phyloP scores from a whole-genome alignment of 108 stramenopile genomes.

The Aurantiochytrium sp. region DNA sequence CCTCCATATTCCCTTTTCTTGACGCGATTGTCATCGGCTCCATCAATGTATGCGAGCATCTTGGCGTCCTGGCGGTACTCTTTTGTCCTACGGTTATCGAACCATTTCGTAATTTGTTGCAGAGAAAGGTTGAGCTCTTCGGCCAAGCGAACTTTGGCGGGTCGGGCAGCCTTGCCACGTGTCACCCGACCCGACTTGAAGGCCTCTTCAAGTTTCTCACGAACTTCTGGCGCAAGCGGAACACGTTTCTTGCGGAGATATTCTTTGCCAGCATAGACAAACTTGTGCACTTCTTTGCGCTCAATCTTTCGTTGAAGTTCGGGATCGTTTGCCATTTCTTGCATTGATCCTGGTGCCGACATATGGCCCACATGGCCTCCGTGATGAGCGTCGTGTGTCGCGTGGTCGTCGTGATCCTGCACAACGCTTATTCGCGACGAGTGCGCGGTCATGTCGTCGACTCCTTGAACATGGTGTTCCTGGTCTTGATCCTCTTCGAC shows the following conservation, averaged over 20 bases:
- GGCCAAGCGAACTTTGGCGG: not conserved
- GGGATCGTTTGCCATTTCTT: not conserved
- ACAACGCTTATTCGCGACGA: not conserved
- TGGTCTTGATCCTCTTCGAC: not conserved
- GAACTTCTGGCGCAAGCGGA: not conserved
- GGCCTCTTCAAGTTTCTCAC: not conserved
- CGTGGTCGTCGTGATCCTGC: not conserved
- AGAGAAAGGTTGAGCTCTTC: not conserved
- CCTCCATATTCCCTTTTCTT: not conserved
- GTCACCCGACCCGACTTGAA: not conserved
- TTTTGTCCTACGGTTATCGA: conserved; percentile 1
- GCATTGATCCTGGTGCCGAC: not conserved
- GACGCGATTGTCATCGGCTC: not conserved
- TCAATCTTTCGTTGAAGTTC: not conserved
- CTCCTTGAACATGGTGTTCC: not conserved
- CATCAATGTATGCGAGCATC: not conserved
- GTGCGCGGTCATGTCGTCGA: not conserved
- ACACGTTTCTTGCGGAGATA: not conserved
- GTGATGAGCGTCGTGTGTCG: not conserved
- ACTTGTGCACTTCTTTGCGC: not conserved
- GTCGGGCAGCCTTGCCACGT: not conserved
- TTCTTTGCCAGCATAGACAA: not conserved
- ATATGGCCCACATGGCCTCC: not conserved
- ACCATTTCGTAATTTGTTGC: not conserved
- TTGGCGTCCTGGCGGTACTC: not conserved